Base-by-base conservation (phyloP, 2,329 filamentous ascomycete genomes). In the Coccinonectria pachysandricola region DNA sequence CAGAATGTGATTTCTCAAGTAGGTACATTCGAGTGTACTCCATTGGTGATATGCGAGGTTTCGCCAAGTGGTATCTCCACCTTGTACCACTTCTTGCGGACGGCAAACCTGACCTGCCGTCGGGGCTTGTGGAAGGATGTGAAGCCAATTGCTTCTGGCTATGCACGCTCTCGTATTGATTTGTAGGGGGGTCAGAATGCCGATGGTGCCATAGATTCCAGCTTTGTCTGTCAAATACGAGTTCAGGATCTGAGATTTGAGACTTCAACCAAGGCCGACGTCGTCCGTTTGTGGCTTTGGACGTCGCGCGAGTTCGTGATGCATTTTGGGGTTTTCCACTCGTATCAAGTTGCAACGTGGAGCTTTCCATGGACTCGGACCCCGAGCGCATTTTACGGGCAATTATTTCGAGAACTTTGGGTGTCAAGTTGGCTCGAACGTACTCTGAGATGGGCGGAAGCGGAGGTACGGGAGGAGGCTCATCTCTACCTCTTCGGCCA, bases 1-100 rank as follows among this genome's bases (percentile, higher is more conserved):
- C 39, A 8, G 49, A 41, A 9, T 35, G 30, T 5, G 49, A 42
- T 21, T 53, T 48, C 23, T 56, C 49, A 3, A 60, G 31, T 17
- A 56, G 40, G 23, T 52, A 56, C 5, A 48, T 36, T 6, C 57
- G 48, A 7, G 45, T 30, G 24, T 60, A 60, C 21, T 61, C 57
- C 54, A 60, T 57, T 1, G 55, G 53, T 1, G 56, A 58, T 4
- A 61, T 24, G 1, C 54, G 48, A 1, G 55, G 53, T 12, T 35
- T 27, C 4, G 25, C 34, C 12, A 56, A 21, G 12, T 19, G 14
- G 12, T 28, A 38, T 9, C 20, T 28, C 7, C 31, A 7, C 11
- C 25, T 28, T 7, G 24, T 8, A 7, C 12, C 18, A n/a, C 23
- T 8, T 8, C 26, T 33, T 11, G n/a, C n/a, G n/a, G n/a, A n/a